Conservation (phyloP, 352 stramenopile genomes). For the Globisporangium nagaii region DNA sequence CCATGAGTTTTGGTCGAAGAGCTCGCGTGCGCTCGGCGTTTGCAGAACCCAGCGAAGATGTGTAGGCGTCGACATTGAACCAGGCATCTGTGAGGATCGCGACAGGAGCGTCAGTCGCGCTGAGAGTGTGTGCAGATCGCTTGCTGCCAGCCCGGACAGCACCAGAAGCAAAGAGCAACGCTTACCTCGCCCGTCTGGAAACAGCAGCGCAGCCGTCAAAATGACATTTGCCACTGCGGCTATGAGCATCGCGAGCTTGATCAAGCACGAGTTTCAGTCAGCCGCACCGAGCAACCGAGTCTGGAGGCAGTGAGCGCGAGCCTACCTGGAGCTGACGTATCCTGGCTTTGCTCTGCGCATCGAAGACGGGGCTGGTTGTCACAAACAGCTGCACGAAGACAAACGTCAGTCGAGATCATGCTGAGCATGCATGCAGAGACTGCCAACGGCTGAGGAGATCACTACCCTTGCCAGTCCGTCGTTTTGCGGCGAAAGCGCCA, state of each 20-base stretch:
- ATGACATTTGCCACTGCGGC: slow-evolving; percentile 16
- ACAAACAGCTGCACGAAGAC: slow-evolving; percentile 27
- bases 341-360: slow-evolving; percentile 22
- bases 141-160: no score
- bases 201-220: slow-evolving; percentile 24
- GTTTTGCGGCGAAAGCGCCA: neutral
- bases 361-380: slow-evolving; percentile 28
- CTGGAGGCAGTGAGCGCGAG: no score
- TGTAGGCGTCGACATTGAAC: slow-evolving; percentile 39
- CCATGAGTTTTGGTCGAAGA: slow-evolving; percentile 25
- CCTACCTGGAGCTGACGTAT: slow-evolving; percentile 39
- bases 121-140: no score
- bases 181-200: slow-evolving; percentile 21
- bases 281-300: no score
- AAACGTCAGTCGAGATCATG: neutral
- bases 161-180: neutral
- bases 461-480: slow-evolving; percentile 17
- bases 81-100: slow-evolving; percentile 33
- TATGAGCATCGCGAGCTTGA: slow-evolving; percentile 12
- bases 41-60: slow-evolving; percentile 14
- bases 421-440: no score
- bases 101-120: neutral
- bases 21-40: slow-evolving; percentile 25
- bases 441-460: neutral
- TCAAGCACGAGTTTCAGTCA: neutral